phyloP scores from a whole-genome alignment of 2,329 filamentous ascomycete genomes.

The Cladosporium velox region DNA sequence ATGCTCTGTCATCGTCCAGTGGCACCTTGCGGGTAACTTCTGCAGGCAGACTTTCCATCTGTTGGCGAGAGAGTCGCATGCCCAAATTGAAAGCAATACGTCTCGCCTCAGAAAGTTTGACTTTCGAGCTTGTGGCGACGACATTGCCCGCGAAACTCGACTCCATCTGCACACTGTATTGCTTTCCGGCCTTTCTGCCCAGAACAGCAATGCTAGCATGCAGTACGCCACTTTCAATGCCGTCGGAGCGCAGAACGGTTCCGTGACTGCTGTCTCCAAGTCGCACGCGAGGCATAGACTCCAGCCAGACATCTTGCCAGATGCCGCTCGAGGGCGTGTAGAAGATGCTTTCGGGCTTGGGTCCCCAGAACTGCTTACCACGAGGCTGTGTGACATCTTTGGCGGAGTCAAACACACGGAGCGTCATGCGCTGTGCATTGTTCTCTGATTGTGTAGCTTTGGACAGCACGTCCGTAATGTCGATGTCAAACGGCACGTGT shows the following conservation, averaged over 20 bases:
- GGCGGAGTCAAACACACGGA: slow-evolving; percentile 65
- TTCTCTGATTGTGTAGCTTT: slow-evolving; percentile 26
- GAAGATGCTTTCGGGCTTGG: slow-evolving; percentile 65
- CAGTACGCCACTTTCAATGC: slow-evolving; percentile 55
- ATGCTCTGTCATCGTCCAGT: slow-evolving; percentile 39
- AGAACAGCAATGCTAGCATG: slow-evolving; percentile 54
- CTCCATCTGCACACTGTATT: slow-evolving; percentile 56
- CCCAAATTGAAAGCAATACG: slow-evolving; percentile 26
- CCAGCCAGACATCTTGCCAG: slow-evolving; percentile 74
- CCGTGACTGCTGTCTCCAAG: slow-evolving; percentile 60
- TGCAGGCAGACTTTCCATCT: slow-evolving; percentile 44
- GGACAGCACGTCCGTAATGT: slow-evolving; percentile 52
- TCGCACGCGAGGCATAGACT: slow-evolving; percentile 55
- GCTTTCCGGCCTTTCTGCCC: slow-evolving; percentile 51
- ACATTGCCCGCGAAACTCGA: slow-evolving; percentile 52
- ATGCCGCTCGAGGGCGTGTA: slow-evolving; percentile 73
- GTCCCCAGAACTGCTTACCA: slow-evolving; percentile 66
- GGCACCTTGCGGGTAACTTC: slow-evolving; percentile 40
- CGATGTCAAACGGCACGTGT: slow-evolving; percentile 60
- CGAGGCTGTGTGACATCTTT: slow-evolving; percentile 65
- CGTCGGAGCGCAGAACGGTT: slow-evolving; percentile 58
- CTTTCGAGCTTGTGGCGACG: slow-evolving; percentile 49
- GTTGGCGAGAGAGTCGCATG: slow-evolving; percentile 51
- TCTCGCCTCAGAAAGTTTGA: slow-evolving; percentile 45
- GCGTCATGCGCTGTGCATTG: slow-evolving; percentile 46